A percentile compares a stretch with the other conserved stretches of the same genome.
Conservation (phyloP, 441 rosid genomes). For the Aquilaria agallochum region DNA sequence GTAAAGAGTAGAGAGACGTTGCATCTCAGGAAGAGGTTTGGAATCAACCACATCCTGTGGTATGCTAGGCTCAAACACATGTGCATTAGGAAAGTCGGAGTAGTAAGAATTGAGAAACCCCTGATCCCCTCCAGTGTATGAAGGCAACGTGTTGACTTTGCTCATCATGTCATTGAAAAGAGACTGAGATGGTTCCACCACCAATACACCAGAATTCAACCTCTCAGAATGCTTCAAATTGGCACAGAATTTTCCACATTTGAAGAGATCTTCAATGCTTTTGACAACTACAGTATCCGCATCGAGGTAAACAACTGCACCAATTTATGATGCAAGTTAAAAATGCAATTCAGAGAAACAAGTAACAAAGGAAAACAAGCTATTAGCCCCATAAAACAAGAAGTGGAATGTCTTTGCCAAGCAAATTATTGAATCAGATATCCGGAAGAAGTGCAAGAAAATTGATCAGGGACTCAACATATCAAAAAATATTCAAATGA, state of each 20-base stretch:
- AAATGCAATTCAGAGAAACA: slow-evolving; percentile 8
- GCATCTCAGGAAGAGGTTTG: slow-evolving; percentile 77
- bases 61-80: slow-evolving; percentile 68
- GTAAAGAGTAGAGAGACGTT: slow-evolving; percentile 86
- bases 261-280: slow-evolving; percentile 83
- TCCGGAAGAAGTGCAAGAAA: no score
- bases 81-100: slow-evolving; percentile 79
- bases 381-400: slow-evolving; percentile 6
- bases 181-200: slow-evolving; percentile 80
- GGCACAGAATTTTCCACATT: slow-evolving; percentile 83
- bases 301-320: slow-evolving; percentile 88
- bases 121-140: slow-evolving; percentile 97
- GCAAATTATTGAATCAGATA: no score
- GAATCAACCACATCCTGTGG: slow-evolving; percentile 48
- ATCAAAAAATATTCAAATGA: no score
- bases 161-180: slow-evolving; percentile 80
- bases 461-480: no score
- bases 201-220: slow-evolving; percentile 95
- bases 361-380: not conserved
- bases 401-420: not conserved
- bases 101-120: slow-evolving; percentile 88
- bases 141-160: slow-evolving; percentile 71
- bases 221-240: slow-evolving; percentile 96
- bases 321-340: slow-evolving; percentile 5
- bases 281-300: slow-evolving; percentile 98